Base-by-base conservation (phyloP, 139 green algal genomes). In the Tetradesmus obliquus region DNA sequence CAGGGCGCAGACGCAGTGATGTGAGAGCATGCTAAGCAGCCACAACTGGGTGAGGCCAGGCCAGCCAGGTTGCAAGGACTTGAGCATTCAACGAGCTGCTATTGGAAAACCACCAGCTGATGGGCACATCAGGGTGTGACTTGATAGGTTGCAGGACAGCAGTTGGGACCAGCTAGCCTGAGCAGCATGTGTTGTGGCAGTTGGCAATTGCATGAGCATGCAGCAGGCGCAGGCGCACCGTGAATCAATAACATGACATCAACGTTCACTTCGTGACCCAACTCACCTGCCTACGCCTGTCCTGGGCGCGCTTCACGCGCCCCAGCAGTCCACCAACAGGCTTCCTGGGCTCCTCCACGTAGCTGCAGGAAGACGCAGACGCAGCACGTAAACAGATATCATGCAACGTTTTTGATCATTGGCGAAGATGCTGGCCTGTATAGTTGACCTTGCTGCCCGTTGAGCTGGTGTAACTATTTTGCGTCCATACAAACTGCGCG, bases 231-330 rank as follows among this genome's bases (percentile, higher is more conserved):
- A 76, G 17, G 8, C 5, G 60, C 60, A 3, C 9, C 15, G 8
- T 12, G 3, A 20, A 20, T 12, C 22, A 80, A 51, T 80, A 6
- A 51, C 12, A 51, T 7, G 72, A 13, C 22, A 51, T 80, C 19
- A 7, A 51, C 2, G 5, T n/a, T 45, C 45, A 17, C 8, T 80
- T 69, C 20, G 20, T 72, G 55, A 55, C 8, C 5, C 8, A 32
- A 1, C 82, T 72, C 84, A 88, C 84, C 84, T 79, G 71, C n/a
- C 84, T 88, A 13, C 86, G 76, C 79, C 22, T 84, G 55, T 19
- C 45, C 53, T 88, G 82, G 79, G 57, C 88, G 62, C 79, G 88
- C 20, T 88, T 91, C 57, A 88, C 74, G n/a, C 87, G 87, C 2
- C 87, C 87, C 45, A 91, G 55, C 55, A 91, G 87, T 13, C 72